phyloP scores from a whole-genome alignment of 441 rosid genomes.

The Eutrema salsugineum region DNA sequence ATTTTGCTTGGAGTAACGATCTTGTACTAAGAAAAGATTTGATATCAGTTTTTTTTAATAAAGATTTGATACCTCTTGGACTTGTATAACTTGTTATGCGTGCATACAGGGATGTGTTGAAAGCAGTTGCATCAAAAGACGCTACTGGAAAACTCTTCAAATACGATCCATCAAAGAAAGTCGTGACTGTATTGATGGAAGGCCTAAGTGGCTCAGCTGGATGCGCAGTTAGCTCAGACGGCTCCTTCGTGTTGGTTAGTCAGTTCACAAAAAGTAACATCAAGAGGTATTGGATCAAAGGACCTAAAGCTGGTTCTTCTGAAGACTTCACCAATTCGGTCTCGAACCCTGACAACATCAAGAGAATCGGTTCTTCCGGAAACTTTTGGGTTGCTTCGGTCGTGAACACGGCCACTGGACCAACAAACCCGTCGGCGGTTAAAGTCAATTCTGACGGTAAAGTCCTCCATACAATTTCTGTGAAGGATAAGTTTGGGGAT shows the following conservation, averaged over 20 bases:
- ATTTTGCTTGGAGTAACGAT: too few species aligned
- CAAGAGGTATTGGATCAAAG: conserved; percentile 30
- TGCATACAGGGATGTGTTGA: conserved; percentile 13
- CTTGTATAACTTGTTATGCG: neutral
- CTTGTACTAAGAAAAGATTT: too few species aligned
- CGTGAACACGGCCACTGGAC: conserved; percentile 19
- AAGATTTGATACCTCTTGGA: too few species aligned
- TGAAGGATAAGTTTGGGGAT: conserved; percentile 19
- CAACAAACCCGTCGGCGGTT: conserved; percentile 31
- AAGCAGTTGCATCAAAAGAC: conserved; percentile 29
- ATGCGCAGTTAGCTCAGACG: conserved; percentile 30
- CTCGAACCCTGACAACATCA: conserved; percentile 30
- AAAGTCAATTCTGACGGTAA: conserved; percentile 22
- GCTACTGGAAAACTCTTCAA: conserved; percentile 26
- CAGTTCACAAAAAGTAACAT: conserved; percentile 15
- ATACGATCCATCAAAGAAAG: conserved; percentile 26
- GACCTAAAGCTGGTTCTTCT: conserved; percentile 24
- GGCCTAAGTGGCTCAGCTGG: conserved; percentile 32
- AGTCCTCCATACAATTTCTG: conserved; percentile 14
- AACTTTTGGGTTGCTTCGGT: conserved; percentile 37
- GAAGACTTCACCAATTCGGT: conserved; percentile 29
- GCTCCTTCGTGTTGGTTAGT: conserved; percentile 30
- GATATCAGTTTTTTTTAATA: too few species aligned
- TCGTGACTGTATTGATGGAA: conserved; percentile 20
- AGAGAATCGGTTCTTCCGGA: conserved; percentile 21